Base-by-base conservation (phyloP, 2,329 filamentous ascomycete genomes). In the Colletotrichum cuscutae region DNA sequence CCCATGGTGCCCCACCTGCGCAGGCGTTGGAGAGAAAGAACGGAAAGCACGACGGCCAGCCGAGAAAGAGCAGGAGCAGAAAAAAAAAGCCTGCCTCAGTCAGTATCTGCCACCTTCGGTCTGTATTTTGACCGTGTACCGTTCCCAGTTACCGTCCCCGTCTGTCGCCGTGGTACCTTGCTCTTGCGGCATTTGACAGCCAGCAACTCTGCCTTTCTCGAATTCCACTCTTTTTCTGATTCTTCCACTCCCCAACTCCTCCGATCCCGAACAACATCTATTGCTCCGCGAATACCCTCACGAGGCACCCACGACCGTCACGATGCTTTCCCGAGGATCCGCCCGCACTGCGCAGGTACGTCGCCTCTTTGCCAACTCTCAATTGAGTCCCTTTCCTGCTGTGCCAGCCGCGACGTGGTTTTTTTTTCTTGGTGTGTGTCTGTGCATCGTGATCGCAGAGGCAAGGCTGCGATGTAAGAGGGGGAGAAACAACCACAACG, bases 291-390 rank as follows among this genome's bases (percentile, higher is more conserved):
- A 72, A 72, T 70, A 70, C 54, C 60, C 66, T 72, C 70, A 69
- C 59, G 65, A 70, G 59, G 70, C 70, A 70, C 70, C 66, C 11
- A 70, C 26, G 49, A 73, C 73, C 70, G 68, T 46, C 81, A 88
- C 79, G 76, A 91, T 91, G 89, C 81, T 91, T 82, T 90, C 89
- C 81, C 87, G 88, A 83, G 87, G 86, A 83, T 88, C 89, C 80
- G 77, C 86, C 77, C 82, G 87, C 81, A 83, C 88, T 82, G 88
- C 88, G 78, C 87, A 90, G 88, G 89, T 90, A 86, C 77, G 86
- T 84, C 74, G 66, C 4, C 68, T 68, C 64, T 63, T 68, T 35
- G n/a, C 13, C n/a, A 22, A 49, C 42, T 49, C 35, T 56, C 65
- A 65, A 26, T 74, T 64, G 69, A 26, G 68, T 35, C 56, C 19